Base-by-base conservation (phyloP, 345 rosid genomes). In the Eucalyptus melliodora region DNA sequence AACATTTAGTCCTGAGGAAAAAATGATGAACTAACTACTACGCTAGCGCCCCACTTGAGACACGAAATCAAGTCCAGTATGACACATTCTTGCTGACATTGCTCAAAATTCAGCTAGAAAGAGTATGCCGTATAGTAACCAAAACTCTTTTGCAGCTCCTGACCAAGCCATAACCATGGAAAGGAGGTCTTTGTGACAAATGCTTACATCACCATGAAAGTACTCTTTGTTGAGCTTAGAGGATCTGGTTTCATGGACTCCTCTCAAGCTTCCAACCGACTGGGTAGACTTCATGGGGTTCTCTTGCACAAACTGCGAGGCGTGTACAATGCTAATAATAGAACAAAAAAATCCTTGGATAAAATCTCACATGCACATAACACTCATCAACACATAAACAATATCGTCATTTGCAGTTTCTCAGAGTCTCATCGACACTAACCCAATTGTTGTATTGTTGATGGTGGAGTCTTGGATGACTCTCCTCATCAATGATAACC, bases 191-290 rank as follows among this genome's bases (percentile, higher is more conserved):
- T 37, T 37, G 83, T 26, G 47, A 77, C 47, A 7, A 37, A 16
- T 13, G 47, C 88, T 90, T 11, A 62, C 37, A 62, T 60, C 27
- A 49, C 91, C 7, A 69, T 56, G 92, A 86, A 97, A 97, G 96
- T 97, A 98, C 72, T 96, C 99, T 93, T 95, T 96, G 98, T 97
- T 96, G 90, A 92, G 95, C 92, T 95, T 98, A 9, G 98, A 7
- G 98, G 99, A 94, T 97, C 96, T 24, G 97, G 99, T 93, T 98
- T 96, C 99, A 95, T 96, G 85, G 99, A 97, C 92, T 94, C 96
- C 90, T 96, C 99, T 98, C 96, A 0, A 97, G 97, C 93, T 98
- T 95, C 99, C 99, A 98, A 83, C 98, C 98, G 26, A 98, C 99
- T 6, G 99, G 99, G 94, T 98, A 95, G 87, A 98, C 99, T 91